Evolutionary conservation across 495 filamentous ascomycete species (phyloP), one percentile per base, ranked within the genome.

Genomic region (Parathielavia appendiculata): DNA sequence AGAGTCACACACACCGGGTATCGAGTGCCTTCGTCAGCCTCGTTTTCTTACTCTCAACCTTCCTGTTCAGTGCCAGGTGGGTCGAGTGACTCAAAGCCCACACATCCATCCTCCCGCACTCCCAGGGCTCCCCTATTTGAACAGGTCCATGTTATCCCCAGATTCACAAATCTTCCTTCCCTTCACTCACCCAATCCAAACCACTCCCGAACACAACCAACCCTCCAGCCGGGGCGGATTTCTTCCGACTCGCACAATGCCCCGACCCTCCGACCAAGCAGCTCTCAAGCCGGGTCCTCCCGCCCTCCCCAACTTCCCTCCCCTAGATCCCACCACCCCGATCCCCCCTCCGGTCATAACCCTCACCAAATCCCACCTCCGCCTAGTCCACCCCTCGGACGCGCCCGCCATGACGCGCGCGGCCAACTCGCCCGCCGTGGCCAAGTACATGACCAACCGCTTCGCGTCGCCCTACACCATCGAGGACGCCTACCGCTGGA

Each of bases 381-480:
- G 74, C 39, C 57, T 63, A 16, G 71, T 64, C 54, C 47, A 44
- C 39, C 26, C 48, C 0, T 54, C 63, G 17, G 76, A 79, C 59
- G 68, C 64, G 17, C 45, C 53, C 12, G 39, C 62, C 23, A 17
- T 70, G 17, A 58, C 66, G 12, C 47, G 19, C 2, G 65, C 58
- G 0, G 66, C 64, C 51, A 68, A 75, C 63, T 63, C 63, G 55
- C 64, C 60, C 26, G 62, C 67, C 46, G 59, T 76, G 10, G 56
- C 63, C 4, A 46, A 34, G n/a, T 68, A 66, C 67, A 70, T 77
- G 69, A 63, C 63, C 56, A 52, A 69, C 34, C 51, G 54, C 17
- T 79, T 73, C 44, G 69, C 70, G 3, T 53, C 52, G 17, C 76
- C 75, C 3, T 76, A 75, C 63, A 72, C 71, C 11, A 43, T 69